Conservation (phyloP, 768 basidiomycete genomes). For the Rhodotorula babjevae region DNA sequence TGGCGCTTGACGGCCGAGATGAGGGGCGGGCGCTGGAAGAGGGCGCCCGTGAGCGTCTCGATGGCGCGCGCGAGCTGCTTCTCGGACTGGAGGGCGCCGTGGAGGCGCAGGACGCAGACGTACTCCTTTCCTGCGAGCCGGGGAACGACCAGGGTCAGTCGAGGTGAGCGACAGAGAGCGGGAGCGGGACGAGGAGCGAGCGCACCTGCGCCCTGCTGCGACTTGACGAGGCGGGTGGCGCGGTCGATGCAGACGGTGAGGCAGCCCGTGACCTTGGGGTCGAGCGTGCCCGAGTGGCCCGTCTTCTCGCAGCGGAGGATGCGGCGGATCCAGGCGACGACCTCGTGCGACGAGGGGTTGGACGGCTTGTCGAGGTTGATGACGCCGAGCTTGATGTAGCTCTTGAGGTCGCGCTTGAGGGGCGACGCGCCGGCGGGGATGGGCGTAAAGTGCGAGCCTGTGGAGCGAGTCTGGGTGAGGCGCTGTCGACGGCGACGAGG, state of each 20-base stretch:
- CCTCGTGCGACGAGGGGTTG: conserved; percentile 87
- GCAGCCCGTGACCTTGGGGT: conserved; percentile 98
- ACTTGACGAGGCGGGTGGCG: conserved; percentile 93
- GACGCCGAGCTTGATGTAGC: conserved; percentile 95
- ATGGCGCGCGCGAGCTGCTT: conserved; percentile 84
- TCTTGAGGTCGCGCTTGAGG: conserved; percentile 83
- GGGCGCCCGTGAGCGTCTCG: conserved; percentile 92
- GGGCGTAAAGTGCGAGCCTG: conserved; percentile 95
- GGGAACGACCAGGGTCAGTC: neutral
- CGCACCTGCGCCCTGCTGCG: conserved; percentile 91
- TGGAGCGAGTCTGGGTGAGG: conserved; percentile 46
- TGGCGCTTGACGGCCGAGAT: conserved; percentile 99
- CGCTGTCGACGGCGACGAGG: neutral
- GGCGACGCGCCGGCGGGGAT: conserved; percentile 91
- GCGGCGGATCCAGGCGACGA: conserved; percentile 97
- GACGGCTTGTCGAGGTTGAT: conserved; percentile 99
- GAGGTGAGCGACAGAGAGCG: neutral
- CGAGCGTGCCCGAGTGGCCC: conserved; percentile 95
- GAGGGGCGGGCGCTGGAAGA: conserved; percentile 97
- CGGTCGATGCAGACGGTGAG: conserved; percentile 98
- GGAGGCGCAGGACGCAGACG: conserved; percentile 89
- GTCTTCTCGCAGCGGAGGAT: conserved; percentile 97
- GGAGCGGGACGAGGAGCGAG: neutral
- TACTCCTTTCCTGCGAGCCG: conserved; percentile 75
- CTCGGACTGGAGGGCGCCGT: conserved; percentile 72